Evolutionary conservation across 1,284 basidiomycete species (phyloP), one percentile per base, ranked within the genome.

Genomic region (Mycosarcoma mackinlayi): DNA sequence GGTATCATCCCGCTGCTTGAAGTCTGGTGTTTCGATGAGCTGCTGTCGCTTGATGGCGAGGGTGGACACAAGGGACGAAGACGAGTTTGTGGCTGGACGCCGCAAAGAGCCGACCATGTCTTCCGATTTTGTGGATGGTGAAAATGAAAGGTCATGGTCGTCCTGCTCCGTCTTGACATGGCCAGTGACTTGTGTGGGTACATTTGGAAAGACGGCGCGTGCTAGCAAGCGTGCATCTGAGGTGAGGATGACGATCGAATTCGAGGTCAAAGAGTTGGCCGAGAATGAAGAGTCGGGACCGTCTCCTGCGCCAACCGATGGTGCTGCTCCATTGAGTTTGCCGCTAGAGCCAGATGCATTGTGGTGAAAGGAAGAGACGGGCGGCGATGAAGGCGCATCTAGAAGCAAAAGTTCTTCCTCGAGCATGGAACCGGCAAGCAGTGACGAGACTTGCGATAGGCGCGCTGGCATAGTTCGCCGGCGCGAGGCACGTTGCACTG

Each of bases 11-110:
- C 76, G 39, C 21, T 52, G 61, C 33, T 64, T 62, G 51, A 77
- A 77, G 31, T 77, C 71, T 2, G 76, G 76, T 21, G 76, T 77
- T 56, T 77, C 76, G 52, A 77, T 77, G 23, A 72, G 61, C 52
- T 64, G 55, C 31, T 70, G 67, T 9, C 67, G 46, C 19, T 60
- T 70, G 52, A 64, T 54, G 21, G 65, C 65, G 1, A 57, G 52
- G n/a, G 65, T 62, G 3, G 65, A 68, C 3, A 63, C 59, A 28
- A 68, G 38, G 6, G 45, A 39, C 6, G 64, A 53, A 8, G 49
- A 49, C 2, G 40, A 31, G 1, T 39, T 25, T 13, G 51, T 14
- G 9, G 48, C 27, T 24, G 50, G 19, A 28, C 24, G 33, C 33
- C 37, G 18, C 25, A 44, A 48, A 24, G 24, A 38, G 24, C 41